A percentile compares a stretch with the other conserved stretches of the same genome.
These are phyloP conservation scores for Pseudognaphalium luteoalbum DNA, from an alignment of 129 eudicot genomes.

Conservation along the genomic window DNA sequence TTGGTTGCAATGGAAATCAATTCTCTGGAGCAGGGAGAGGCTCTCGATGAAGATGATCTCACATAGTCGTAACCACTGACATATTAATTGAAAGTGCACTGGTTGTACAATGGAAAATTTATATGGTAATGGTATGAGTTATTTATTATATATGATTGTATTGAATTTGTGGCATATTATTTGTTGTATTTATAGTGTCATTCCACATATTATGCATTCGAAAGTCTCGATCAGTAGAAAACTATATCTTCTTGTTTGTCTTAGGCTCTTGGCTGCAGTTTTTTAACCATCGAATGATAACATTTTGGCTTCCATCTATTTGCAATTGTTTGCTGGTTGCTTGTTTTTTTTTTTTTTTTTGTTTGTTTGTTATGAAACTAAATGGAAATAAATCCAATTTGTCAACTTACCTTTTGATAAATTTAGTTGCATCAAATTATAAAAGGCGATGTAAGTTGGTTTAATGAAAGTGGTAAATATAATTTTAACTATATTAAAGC, in stretches of 20 bases:
- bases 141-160: conserved; percentile 23
- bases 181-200: conserved; percentile 15
- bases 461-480: no score
- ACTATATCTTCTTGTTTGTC: conserved; percentile 5
- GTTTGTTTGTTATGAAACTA: neutral
- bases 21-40: conserved; percentile 52
- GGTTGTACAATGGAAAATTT: neutral
- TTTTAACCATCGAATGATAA: neutral
- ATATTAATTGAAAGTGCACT: neutral
- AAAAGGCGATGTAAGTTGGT: no score
- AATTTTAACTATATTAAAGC: no score
- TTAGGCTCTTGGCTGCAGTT: neutral
- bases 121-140: conserved; percentile 25
- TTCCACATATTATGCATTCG: conserved; percentile 21
- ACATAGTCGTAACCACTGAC: conserved; percentile 51
- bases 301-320: neutral
- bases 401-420: no score
- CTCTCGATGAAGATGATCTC: conserved; percentile 87
- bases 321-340: neutral
- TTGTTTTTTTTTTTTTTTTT: no score
- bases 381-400: no score
- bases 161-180: conserved; percentile 27
- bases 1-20: conserved; percentile 47
- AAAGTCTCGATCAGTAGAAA: neutral
- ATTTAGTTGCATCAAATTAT: no score